Percentiles rank a stretch among this genome's conserved stretches.
Conservation (phyloP, 2,329 filamentous ascomycete species). For the Dryadomyces quercus-mongolicae region DNA sequence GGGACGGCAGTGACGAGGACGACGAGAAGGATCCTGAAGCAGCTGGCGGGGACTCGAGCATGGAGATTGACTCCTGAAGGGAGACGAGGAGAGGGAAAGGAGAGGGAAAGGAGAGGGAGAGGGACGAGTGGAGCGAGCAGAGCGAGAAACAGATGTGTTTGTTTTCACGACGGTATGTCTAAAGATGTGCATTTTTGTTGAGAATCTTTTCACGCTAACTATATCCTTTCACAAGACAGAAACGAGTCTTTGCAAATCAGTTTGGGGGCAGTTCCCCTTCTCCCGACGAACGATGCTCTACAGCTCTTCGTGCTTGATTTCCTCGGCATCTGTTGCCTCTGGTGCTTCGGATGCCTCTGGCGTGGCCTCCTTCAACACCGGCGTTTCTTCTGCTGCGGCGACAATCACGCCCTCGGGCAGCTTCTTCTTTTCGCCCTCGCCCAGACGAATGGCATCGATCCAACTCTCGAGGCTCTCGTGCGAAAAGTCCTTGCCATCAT, state of each 20-base stretch:
- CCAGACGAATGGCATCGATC: conserved; percentile 85
- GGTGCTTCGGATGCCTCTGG: conserved; percentile 15
- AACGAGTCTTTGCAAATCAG: too few species aligned
- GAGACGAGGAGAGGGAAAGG: too few species aligned
- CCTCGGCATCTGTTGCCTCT: background rate
- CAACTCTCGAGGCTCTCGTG: conserved; percentile 60
- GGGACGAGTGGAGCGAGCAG: too few species aligned
- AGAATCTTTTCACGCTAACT: too few species aligned
- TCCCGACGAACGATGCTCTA: background rate
- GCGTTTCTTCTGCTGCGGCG: conserved; percentile 18
- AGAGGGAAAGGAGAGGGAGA: too few species aligned
- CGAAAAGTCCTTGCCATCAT: conserved; percentile 44
- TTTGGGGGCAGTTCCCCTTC: too few species aligned
- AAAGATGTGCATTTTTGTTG: too few species aligned
- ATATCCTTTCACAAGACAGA: too few species aligned
- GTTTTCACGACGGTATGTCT: too few species aligned
- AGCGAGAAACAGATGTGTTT: too few species aligned
- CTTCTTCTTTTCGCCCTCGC: conserved; percentile 71
- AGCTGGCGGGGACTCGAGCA: conserved; percentile 16
- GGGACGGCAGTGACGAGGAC: background rate
- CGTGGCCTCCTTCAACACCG: conserved; percentile 13
- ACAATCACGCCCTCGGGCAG: conserved; percentile 50
- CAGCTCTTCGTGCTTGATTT: conserved; percentile 31
- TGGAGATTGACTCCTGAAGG: conserved; percentile 32
- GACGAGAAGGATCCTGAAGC: background rate